Base-by-base conservation (phyloP, 1,284 basidiomycete species). In the Puccinia coronata region DNA sequence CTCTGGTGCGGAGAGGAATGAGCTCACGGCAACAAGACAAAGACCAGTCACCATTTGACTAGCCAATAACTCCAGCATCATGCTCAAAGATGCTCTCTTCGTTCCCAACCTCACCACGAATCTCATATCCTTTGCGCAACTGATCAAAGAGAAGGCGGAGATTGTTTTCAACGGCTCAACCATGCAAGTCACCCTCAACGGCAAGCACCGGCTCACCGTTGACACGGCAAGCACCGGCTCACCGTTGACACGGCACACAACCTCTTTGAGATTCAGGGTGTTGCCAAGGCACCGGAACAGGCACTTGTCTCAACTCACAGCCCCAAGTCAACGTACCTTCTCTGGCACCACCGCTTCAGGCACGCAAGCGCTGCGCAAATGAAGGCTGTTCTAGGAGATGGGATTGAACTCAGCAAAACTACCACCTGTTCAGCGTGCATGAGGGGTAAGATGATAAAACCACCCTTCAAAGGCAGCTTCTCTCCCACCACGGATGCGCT, bases 261-360 rank as follows among this genome's bases (percentile, higher is more conserved):
- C 8, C 5, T 61, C 5, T 61, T 61, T 39, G 31, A 61, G 28
- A 8, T 61, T 20, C 6, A 5, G 31, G n/a, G 28, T 5, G 18
- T 18, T 2, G 18, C 2, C 5, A 9, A 61, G n/a, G n/a, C n/a
- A 4, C 18, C 3, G 20, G 6, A 14, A 14, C 12, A 34, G 1
- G 1, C 31, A 8, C 3, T 11, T 3, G 2, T 2, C 1, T 9
- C 6, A 1, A 36, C n/a, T n/a, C n/a, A n/a, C n/a, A n/a, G n/a
- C n/a, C n/a, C n/a, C n/a, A n/a, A n/a, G n/a, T n/a, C n/a, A n/a
- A n/a, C 23, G 34, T 14, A 34, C 5, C 14, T 18, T 1, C n/a
- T n/a, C 2, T 61, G 59, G 31, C 59, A 61, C 34, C 34, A 39
- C 2, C 59, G 34, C 3, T 18, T 61, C 31, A 34, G 59, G 9